Evolutionary conservation across 805 yeast species (phyloP).

Genomic region (Candida yuanshanica): DNA sequence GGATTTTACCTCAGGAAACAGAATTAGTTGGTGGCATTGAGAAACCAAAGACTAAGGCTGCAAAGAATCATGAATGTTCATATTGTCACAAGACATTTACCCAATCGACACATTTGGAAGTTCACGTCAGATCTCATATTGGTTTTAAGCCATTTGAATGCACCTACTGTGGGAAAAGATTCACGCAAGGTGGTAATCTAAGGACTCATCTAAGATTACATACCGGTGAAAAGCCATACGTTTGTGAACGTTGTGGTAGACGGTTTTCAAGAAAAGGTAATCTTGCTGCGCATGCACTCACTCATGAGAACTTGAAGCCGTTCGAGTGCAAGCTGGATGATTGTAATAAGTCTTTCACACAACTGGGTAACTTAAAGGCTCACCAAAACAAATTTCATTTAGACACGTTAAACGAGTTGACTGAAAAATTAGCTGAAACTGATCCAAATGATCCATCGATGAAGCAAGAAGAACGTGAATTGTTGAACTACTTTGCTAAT

Average conservation of each 20-base stretch:
- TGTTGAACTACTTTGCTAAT: constrained; percentile 72
- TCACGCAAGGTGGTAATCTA: constrained; percentile 87
- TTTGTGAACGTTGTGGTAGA: constrained; percentile 70
- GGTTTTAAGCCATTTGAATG: constrained; percentile 84
- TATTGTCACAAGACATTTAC: constrained; percentile 78
- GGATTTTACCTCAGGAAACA: constrained; percentile 50
- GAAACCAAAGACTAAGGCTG: constrained; percentile 41
- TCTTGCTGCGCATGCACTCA: constrained; percentile 78
- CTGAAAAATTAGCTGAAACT: constrained; percentile 59
- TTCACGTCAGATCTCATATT: constrained; percentile 81
- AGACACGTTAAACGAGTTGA: constrained; percentile 60
- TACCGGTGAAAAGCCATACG: constrained; percentile 89
- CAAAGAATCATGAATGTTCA: constrained; percentile 62
- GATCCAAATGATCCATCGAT: constrained; percentile 43
- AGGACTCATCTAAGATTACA: constrained; percentile 81
- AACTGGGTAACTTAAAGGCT: constrained; percentile 86
- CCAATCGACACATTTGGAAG: constrained; percentile 88
- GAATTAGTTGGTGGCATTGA: constrained; percentile 79
- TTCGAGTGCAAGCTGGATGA: constrained; percentile 73
- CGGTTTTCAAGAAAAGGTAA: constrained; percentile 88
- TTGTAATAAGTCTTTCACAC: constrained; percentile 83
- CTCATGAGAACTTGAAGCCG: constrained; percentile 77
- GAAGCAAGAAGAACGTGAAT: constrained; percentile 59
- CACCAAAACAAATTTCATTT: constrained; percentile 90
- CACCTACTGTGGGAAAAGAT: constrained; percentile 68